Conservation (phyloP, 75 land plant genomes). For the Pseudotsuga menziesii region DNA sequence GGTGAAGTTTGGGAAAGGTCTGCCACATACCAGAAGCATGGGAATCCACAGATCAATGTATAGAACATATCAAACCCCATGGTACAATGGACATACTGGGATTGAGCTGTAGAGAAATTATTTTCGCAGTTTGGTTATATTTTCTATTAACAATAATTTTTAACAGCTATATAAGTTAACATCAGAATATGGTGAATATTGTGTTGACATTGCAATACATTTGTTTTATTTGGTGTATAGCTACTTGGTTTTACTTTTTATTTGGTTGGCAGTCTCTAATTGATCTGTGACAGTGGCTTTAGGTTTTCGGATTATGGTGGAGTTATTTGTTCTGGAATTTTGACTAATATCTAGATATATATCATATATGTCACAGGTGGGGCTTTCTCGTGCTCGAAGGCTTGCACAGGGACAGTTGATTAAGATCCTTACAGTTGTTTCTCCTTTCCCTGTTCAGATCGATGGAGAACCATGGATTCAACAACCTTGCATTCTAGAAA, state of each 20-base stretch:
- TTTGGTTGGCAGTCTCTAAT: background rate
- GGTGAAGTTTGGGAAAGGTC: too few relatives aligned
- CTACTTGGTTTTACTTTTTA: background rate
- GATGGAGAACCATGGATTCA: conserved; percentile 97
- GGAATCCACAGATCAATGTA: too few relatives aligned
- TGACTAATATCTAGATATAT: background rate
- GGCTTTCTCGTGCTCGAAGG: conserved; percentile 79
- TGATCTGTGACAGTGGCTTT: too few relatives aligned
- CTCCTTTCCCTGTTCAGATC: conserved; percentile 73
- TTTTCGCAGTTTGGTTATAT: too few relatives aligned
- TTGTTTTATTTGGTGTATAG: background rate
- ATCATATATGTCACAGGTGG: conserved; percentile 49
- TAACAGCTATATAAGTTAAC: too few relatives aligned
- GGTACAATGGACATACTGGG: too few relatives aligned
- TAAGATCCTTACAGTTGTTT: conserved; percentile 44
- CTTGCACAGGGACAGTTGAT: conserved; percentile 82
- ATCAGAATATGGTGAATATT: too few relatives aligned
- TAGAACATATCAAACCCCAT: too few relatives aligned
- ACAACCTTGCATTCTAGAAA: conserved; percentile 45
- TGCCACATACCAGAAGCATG: too few relatives aligned
- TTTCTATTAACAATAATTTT: too few relatives aligned
- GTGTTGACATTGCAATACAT: too few relatives aligned
- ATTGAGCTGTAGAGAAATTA: too few relatives aligned
- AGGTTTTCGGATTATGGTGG: background rate
- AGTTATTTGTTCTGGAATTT: background rate